A percentile compares a stretch with the other conserved stretches of the same genome.
Evolutionary conservation across 2,329 filamentous ascomycete species (phyloP).

Genomic region (Colletotrichum somersetense): DNA sequence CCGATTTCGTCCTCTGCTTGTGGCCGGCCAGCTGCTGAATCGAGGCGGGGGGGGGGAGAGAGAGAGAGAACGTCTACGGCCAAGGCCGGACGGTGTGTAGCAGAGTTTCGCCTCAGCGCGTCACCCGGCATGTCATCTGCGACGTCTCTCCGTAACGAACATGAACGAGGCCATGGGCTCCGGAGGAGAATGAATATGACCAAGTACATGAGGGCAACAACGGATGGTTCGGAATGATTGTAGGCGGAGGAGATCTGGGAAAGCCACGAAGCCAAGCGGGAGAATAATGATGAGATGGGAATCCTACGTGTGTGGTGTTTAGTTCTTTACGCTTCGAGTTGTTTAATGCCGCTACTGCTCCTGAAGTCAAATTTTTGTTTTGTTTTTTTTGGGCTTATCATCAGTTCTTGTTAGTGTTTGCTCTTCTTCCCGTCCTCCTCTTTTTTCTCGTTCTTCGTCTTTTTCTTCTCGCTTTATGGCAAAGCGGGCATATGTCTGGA

Average conservation of each 20-base stretch:
- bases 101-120: neutral
- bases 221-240: neutral
- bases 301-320: slow-evolving; percentile 3
- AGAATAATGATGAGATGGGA: slow-evolving; percentile 7
- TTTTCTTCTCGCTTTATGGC: neutral
- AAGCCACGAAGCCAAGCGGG: no score
- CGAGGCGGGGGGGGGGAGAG: neutral
- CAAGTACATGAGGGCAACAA: slow-evolving; percentile 4
- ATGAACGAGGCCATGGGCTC: neutral
- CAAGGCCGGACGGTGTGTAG: neutral
- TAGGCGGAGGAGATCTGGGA: neutral
- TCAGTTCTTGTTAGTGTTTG: neutral
- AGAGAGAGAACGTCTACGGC: neutral
- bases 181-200: slow-evolving; percentile 7
- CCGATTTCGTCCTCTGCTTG: neutral
- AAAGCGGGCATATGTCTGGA: slow-evolving; percentile 8
- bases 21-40: neutral
- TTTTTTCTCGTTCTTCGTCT: neutral
- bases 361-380: neutral
- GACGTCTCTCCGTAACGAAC: neutral
- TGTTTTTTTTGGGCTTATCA: no score
- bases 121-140: neutral
- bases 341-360: neutral
- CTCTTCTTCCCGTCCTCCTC: neutral
- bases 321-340: neutral